Base-by-base conservation (phyloP, 192 early-diverging fungal genomes). In the Pecoramyces ruminantium region DNA sequence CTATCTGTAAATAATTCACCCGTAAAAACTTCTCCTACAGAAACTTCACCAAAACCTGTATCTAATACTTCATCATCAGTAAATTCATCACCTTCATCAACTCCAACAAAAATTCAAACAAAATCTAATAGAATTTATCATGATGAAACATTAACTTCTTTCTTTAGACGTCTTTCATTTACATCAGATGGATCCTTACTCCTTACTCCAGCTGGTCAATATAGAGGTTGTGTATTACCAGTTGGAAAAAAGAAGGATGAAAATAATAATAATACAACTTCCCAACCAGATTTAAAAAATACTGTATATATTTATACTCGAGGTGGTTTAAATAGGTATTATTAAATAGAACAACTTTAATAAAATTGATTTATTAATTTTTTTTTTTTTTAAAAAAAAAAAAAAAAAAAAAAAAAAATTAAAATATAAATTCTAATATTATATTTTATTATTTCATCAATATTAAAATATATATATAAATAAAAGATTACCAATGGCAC, bases 111-210 rank as follows among this genome's bases (percentile, higher is more conserved):
- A 77, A 83, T 51, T 58, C 30, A 79, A 29, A 80, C 83, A 17
- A 85, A 85, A 79, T 82, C 84, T 0, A 85, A 89, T 81, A 86
- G 90, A 11, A 81, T 93, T 80, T 95, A 92, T 81, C 90, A 93
- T 82, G 95, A 96, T 86, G 96, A 98, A 84, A 95, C 90, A 78
- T 83, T 98, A 80, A 88, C 92, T 1, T 95, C 95, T 1, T 98
- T 97, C 84, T 98, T 98, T 85, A 86, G 97, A 78, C 86, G 97
- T 80, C 91, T 93, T 8, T 85, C 90, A 6, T 94, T 97, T 82
- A 93, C 94, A 27, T 94, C 96, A 15, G 97, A 98, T 83, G 97
- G 97, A 14, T 87, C 91, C 15, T 83, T 96, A 38, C 85, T 98
- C 18, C 80, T 96, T 13, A 89, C 93, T 0, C 95, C 97, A 17